phyloP scores from a whole-genome alignment of 2,329 filamentous ascomycete genomes.

The Paecilomyces formosus region DNA sequence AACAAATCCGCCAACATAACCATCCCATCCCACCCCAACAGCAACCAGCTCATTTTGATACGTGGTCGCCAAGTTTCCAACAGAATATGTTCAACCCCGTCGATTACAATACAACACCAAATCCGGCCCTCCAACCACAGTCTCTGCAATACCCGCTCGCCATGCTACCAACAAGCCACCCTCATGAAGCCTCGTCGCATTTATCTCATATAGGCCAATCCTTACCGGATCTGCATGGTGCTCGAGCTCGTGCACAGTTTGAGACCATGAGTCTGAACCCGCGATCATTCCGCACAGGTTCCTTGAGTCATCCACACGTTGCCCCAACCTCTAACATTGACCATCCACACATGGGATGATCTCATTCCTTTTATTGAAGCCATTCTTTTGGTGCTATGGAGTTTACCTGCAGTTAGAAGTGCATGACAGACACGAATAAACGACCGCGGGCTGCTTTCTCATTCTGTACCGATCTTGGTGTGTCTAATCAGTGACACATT shows the following conservation, averaged over 20 bases:
- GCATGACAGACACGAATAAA: background rate
- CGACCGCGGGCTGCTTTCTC: background rate
- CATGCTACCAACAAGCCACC: slow-evolving; percentile 14
- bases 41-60: slow-evolving; percentile 15
- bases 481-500: background rate
- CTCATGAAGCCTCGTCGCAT: slow-evolving; percentile 17
- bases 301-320: slow-evolving; percentile 20
- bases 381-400: background rate
- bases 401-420: background rate
- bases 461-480: background rate
- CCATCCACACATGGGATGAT: background rate
- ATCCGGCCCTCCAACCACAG: slow-evolving; percentile 17
- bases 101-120: slow-evolving; percentile 16
- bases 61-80: slow-evolving; percentile 27
- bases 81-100: slow-evolving; percentile 24
- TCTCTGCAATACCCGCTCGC: slow-evolving; percentile 22
- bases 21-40: slow-evolving; percentile 15
- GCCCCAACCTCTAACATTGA: slow-evolving; percentile 1
- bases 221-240: slow-evolving; percentile 4
- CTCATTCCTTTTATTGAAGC: background rate
- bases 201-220: slow-evolving; percentile 1
- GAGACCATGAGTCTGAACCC: slow-evolving; percentile 12
- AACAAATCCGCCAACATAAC: slow-evolving; percentile 11
- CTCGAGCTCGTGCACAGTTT: slow-evolving; percentile 12
- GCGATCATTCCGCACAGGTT: slow-evolving; percentile 24